Conservation (phyloP, 2,329 filamentous ascomycete species). For the Colletotrichum chlorophyti region DNA sequence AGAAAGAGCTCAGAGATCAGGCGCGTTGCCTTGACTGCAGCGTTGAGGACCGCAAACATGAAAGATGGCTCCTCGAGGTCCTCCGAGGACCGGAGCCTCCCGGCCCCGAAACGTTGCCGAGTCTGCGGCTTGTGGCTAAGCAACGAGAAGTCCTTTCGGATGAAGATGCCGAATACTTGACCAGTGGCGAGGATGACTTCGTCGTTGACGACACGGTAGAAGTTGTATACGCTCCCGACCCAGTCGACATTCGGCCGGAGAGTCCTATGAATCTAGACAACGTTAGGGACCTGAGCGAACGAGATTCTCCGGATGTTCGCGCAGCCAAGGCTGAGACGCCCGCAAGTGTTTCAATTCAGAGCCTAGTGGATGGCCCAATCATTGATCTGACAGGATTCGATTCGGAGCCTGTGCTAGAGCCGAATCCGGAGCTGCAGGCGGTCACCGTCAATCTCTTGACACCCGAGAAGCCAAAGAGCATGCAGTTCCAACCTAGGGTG, state of each 20-base stretch:
- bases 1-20: constrained; percentile 58
- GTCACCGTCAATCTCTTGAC: constrained; percentile 24
- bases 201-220: constrained; percentile 46
- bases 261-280: constrained; percentile 18
- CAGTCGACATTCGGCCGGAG: neutral
- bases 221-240: neutral
- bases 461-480: neutral
- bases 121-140: constrained; percentile 36
- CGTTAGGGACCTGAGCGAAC: neutral
- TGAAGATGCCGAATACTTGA: constrained; percentile 57
- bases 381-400: constrained; percentile 26
- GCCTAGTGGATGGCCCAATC: too few relatives aligned
- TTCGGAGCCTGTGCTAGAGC: constrained; percentile 1
- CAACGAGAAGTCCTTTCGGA: constrained; percentile 29
- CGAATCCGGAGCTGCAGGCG: too few relatives aligned
- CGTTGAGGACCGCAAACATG: constrained; percentile 65
- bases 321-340: too few relatives aligned
- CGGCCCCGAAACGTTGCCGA: constrained; percentile 38
- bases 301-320: too few relatives aligned
- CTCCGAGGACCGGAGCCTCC: constrained; percentile 51
- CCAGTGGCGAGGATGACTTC: constrained; percentile 58
- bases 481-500: neutral
- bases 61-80: constrained; percentile 56
- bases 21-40: constrained; percentile 68
- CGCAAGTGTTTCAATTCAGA: too few relatives aligned